Base-by-base conservation (phyloP, 2,329 filamentous ascomycete species). In the Mycogone perniciosa region DNA sequence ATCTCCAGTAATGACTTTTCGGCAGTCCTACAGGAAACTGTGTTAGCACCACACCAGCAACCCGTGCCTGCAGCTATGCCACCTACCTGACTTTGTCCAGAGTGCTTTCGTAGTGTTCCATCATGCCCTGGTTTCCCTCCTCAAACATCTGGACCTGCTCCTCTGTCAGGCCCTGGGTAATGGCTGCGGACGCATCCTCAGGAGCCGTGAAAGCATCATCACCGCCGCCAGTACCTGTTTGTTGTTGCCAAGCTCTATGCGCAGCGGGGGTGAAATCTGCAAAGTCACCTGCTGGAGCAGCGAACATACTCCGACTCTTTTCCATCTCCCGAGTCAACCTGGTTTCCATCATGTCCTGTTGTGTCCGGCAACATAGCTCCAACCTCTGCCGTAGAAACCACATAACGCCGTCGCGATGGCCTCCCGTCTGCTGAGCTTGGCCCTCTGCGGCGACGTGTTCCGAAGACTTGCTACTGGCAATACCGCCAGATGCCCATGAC, bases 121-220 rank as follows among this genome's bases (percentile, higher is more conserved):
- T 77, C 84, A 99, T 90, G 56, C 89, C 85, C 67, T 90, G 85
- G 64, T 97, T 96, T 64, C 95, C 91, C 69, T 89, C 81, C 59
- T 92, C 91, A 71, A 99, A 97, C 64, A 96, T 80, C 67, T 96
- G 92, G 47, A 93, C 74, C 68, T 97, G 92, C 64, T 96, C 90
- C 26, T 84, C 77, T 13, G 86, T 89, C 54, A 96, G 73, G 55
- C 84, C 80, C 39, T 81, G 70, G 46, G 69, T 60, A 31, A 55
- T 46, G 11, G 57, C 44, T 29, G 55, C 47, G 2, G 58, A 54
- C 44, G 51, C 20, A 29, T 41, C 42, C 5, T 37, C 47, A 35
- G 43, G n/a, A 11, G 38, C 4, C 4, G 9, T 7, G 4, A 26
- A 33, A n/a, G 49, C 26, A 7, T 43, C 26, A 10, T 11, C 35